Evolutionary conservation across 2,329 filamentous ascomycete species (phyloP), one percentile per base, ranked within the genome.

Genomic region (Pseudocercospora musae): DNA sequence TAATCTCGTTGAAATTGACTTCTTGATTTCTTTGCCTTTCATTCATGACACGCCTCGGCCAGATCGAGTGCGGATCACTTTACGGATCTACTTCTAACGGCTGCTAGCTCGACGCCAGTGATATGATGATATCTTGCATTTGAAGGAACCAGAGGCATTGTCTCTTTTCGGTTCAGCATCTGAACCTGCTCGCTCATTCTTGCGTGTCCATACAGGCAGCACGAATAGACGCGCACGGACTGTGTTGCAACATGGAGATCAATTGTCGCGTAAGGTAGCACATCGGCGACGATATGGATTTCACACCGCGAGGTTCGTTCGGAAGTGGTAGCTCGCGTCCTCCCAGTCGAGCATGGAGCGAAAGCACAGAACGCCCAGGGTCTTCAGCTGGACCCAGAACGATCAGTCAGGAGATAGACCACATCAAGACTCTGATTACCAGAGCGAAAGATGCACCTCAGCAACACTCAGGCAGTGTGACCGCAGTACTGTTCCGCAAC

Each of bases 401-500:
- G 8, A 60, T 72, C 4, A 60, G 62, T 8, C 68, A 67, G 40
- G 70, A 71, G 25, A 67, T 72, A 18, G 70, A 72, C 11, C 69
- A 71, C 29, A 72, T 72, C 62, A 71, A 71, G 58, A 62, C 59
- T n/a, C 62, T 72, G 21, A 59, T 72, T 21, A 62, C 62, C 18
- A 62, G 68, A 31, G 63, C 67, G 9, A 58, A 68, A 50, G 63
- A 65, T 50, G 63, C 62, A 31, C 64, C 66, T 23, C 50, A 56
- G 8, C 61, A 56, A 9, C 21, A 58, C 10, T 52, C 63, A 11
- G 66, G 66, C 10, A 69, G 68, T 56, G 69, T 71, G 37, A 71
- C 70, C 13, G 70, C 70, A 10, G 67, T 68, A 50, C 61, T 72
- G 6, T 72, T 72, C 52, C 66, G 70, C n/a, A 66, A 60, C 37